phyloP scores from a whole-genome alignment of 139 green algal species.

The Mychonastes homosphaera region DNA sequence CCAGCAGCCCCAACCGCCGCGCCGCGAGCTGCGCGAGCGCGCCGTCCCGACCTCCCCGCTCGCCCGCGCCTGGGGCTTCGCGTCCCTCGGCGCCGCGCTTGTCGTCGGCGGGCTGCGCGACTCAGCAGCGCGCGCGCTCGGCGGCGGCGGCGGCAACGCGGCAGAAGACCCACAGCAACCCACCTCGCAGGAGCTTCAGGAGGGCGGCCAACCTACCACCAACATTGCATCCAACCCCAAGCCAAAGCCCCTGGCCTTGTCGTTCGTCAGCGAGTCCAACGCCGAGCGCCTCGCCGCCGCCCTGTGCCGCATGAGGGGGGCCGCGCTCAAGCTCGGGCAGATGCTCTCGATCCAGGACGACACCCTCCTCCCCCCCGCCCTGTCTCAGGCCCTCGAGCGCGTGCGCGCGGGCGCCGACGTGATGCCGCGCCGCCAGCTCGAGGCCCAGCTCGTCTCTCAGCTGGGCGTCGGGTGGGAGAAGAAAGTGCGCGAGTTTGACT shows the following conservation, averaged over 20 bases:
- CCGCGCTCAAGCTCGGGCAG: slow-evolving; percentile 92
- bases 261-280: slow-evolving; percentile 64
- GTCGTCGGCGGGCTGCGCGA: slow-evolving; percentile 56
- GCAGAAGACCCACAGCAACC: background rate
- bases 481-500: slow-evolving; percentile 60
- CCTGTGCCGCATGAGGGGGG: slow-evolving; percentile 85
- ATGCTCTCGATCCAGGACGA: slow-evolving; percentile 97
- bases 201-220: background rate
- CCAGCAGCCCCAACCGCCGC: background rate
- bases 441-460: slow-evolving; percentile 56
- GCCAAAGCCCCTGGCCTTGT: background rate
- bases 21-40: background rate
- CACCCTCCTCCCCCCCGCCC: slow-evolving; percentile 59
- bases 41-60: slow-evolving; percentile 64
- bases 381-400: slow-evolving; percentile 58
- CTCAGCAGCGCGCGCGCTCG: background rate
- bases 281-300: slow-evolving; percentile 80
- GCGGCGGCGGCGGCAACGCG: slow-evolving; percentile 6
- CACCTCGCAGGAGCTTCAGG: slow-evolving; percentile 13
- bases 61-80: slow-evolving; percentile 70
- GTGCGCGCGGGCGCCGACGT: slow-evolving; percentile 78
- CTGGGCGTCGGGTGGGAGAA: slow-evolving; percentile 62
- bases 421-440: slow-evolving; percentile 84
- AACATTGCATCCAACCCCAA: slow-evolving; percentile 1
- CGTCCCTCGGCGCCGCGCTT: slow-evolving; percentile 62